Evolutionary conservation across 2,329 filamentous ascomycete genomes (phyloP), one percentile per base, ranked within the genome.

Genomic region (Orbilia javanica): DNA sequence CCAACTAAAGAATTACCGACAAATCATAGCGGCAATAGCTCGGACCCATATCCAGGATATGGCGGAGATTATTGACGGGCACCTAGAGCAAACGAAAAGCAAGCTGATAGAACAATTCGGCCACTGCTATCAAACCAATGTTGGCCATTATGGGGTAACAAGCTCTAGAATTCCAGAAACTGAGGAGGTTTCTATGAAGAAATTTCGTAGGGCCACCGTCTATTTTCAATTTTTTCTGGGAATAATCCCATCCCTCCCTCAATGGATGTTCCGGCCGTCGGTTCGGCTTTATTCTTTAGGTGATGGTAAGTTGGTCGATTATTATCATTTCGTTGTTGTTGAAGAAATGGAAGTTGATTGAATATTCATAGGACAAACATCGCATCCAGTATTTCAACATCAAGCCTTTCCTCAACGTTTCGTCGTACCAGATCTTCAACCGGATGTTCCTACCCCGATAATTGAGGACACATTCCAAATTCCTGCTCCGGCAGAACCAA

Each of bases 191-290:
- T 57, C 65, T 4, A 42, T 69, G 34, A 34, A 44, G 15, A 31
- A 69, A 18, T 69, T 60, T 31, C 65, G 65, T 8, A 69, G 39
- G 18, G 65, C 65, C 4, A 57, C 29, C 3, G 11, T 60, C 1
- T 22, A 69, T 27, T 60, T n/a, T n/a, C 65, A 69, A 34, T 57
- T 57, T 20, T 69, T 69, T 27, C 27, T 69, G 5, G 65, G 50
- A 3, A 39, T 31, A 7, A 57, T 60, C 13, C 48, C 64, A 8
- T 4, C 13, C 1, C 46, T 67, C 1, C 64, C 64, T 2, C 1
- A 29, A 0, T 67, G 50, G 52, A 20, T 55, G 13, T 36, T 34
- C 36, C 4, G 22, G 8, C 52, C 29, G 1, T 20, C 27, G 18
- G n/a, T 36, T 11, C 6, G 2, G 22, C 13, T 55, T 11, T 55